phyloP scores from a whole-genome alignment of 331 rosid genomes.

The Acacia pycnantha region DNA sequence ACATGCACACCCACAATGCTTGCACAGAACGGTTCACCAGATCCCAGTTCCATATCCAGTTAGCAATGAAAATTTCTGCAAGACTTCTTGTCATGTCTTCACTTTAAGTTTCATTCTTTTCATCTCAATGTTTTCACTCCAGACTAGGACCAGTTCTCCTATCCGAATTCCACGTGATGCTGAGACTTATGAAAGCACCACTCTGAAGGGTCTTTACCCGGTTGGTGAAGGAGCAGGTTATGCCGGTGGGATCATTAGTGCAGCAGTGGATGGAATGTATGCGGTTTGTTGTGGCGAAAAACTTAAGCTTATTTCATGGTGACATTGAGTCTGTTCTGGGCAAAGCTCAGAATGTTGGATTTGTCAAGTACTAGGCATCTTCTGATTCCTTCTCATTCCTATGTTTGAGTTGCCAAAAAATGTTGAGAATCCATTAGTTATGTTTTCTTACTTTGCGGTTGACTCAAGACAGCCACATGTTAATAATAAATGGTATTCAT shows the following conservation, averaged over 20 bases:
- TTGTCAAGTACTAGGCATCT: slow-evolving; percentile 63
- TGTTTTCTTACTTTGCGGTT: no score
- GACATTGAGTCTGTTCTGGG: slow-evolving; percentile 75
- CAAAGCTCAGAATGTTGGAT: slow-evolving; percentile 63
- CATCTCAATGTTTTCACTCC: slow-evolving; percentile 26
- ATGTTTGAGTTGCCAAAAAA: no score
- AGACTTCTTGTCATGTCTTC: background rate
- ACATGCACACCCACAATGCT: background rate
- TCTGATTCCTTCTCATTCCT: slow-evolving; percentile 8
- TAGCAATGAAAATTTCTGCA: background rate
- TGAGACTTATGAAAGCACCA: slow-evolving; percentile 78
- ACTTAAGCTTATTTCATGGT: slow-evolving; percentile 50
- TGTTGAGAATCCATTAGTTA: no score
- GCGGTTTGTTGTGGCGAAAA: slow-evolving; percentile 83
- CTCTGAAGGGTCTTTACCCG: slow-evolving; percentile 80
- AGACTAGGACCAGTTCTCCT: slow-evolving; percentile 99
- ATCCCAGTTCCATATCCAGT: slow-evolving; percentile 2
- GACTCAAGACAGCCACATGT: no score
- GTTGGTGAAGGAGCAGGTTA: slow-evolving; percentile 99
- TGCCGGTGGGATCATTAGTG: slow-evolving; percentile 97
- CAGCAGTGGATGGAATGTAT: slow-evolving; percentile 93
- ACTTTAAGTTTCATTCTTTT: slow-evolving; percentile 11
- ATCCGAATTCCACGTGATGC: slow-evolving; percentile 73
- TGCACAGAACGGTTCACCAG: background rate
- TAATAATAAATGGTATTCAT: no score